Evolutionary conservation across 2,329 filamentous ascomycete genomes (phyloP), one percentile per base, ranked within the genome.

Genomic region (Fusarium sp.): DNA sequence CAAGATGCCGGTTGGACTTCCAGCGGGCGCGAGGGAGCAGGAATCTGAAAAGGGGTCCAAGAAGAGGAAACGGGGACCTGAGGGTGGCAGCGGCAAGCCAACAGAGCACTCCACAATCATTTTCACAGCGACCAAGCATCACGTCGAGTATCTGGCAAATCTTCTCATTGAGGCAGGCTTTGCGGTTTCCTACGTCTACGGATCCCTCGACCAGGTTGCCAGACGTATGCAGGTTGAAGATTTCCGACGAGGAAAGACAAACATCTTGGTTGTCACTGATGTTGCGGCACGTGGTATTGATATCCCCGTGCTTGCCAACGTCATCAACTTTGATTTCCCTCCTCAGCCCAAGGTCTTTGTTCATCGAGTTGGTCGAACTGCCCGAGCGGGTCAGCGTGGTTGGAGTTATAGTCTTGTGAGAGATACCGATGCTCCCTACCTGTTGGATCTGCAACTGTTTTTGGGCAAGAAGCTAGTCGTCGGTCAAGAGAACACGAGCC

Each of bases 311-410:
- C 85, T 99, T 34, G 94, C 93, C 61, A 98, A 99, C 77, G 96
- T 99, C 64, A 95, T 99, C 83, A 98, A 99, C 83, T 99, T 97
- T 80, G 95, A 98, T 77, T 99, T 99, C 70, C 95, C 96, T 3
- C 92, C 95, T 2, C 96, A 98, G 75, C 93, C 96, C 18, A 99
- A 99, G 81, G 90, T 99, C 42, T 99, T 96, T 75, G 91, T 99
- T 27, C 96, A 99, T 80, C 90, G 96, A 77, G 96, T 99, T 50
- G 96, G 96, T 74, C 90, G 96, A 81, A 99, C 96, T 25, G 96
- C 96, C 40, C 89, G 96, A 86, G 96, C 96, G 46, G 96, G 95
- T 13, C 90, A 93, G 74, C 89, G 91, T 70, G 96, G 96, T 68
- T 98, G 96, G 96, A 92, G 91, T 81, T 99, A 97, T 81, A 97